phyloP scores from a whole-genome alignment of 208 protist species.

The Acanthamoeba triangularis region DNA sequence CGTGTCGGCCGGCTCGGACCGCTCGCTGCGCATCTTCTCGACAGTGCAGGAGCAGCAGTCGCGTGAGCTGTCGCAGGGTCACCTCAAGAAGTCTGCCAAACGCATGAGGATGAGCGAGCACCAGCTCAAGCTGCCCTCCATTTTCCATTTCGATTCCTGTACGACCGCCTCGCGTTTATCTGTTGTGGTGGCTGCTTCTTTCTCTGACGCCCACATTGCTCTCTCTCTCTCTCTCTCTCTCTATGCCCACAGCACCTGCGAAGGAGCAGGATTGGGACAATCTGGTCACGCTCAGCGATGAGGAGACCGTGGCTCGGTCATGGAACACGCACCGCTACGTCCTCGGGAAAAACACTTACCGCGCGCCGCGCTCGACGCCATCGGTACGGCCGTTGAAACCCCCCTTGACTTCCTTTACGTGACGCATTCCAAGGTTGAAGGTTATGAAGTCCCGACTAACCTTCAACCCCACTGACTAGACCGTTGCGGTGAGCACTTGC shows the following conservation, averaged over 20 bases:
- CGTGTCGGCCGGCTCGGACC: slow-evolving; percentile 48
- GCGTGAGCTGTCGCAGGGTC: slow-evolving; percentile 79
- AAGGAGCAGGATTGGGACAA: slow-evolving; percentile 81
- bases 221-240: not conserved
- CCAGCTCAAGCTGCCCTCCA: slow-evolving; percentile 48
- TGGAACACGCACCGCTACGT: slow-evolving; percentile 75
- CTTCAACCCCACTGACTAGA: not conserved
- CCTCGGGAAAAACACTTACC: not conserved
- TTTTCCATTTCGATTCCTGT: slow-evolving; percentile 76
- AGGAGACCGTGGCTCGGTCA: not conserved
- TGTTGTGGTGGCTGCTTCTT: too few species aligned
- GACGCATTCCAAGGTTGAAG: not conserved
- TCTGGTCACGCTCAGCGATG: slow-evolving; percentile 26
- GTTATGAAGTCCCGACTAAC: too few species aligned
- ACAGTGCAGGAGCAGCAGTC: slow-evolving; percentile 71
- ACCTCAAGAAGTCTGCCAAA: slow-evolving; percentile 79
- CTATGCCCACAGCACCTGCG: not conserved
- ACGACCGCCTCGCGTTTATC: not conserved
- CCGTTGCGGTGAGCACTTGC: slow-evolving; percentile 70
- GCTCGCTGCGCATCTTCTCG: slow-evolving; percentile 76
- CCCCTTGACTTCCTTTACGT: not conserved
- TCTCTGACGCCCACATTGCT: not conserved
- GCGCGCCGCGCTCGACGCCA: not conserved
- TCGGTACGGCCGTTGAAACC: too few species aligned
- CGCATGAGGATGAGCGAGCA: slow-evolving; percentile 5